Conservation (phyloP, 306 rosid genomes). For the Lathyrus aphaca region DNA sequence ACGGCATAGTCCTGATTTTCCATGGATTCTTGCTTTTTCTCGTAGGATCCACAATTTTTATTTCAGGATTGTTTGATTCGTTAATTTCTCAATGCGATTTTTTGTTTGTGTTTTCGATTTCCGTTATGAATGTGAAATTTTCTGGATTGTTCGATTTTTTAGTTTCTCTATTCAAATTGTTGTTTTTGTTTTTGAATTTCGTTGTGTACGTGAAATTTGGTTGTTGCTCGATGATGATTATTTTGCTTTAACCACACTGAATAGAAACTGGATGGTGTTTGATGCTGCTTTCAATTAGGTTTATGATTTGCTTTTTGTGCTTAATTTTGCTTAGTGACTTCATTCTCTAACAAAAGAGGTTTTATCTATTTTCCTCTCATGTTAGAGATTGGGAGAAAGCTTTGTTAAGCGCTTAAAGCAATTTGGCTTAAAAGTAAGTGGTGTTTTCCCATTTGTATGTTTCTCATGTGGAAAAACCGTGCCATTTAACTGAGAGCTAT, state of each 20-base stretch:
- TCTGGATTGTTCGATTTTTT: not conserved
- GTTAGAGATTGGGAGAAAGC: slow-evolving; percentile 53
- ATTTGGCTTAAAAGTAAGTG: slow-evolving; percentile 23
- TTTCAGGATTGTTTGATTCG: too few species aligned
- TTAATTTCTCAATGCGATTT: not conserved
- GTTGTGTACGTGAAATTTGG: not conserved
- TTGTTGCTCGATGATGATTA: slow-evolving; percentile 74
- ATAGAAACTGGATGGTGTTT: slow-evolving; percentile 38
- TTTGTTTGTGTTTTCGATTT: not conserved
- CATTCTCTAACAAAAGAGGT: slow-evolving; percentile 46
- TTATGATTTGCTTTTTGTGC: slow-evolving; percentile 33
- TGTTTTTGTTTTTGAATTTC: not conserved
- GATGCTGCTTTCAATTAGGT: slow-evolving; percentile 7
- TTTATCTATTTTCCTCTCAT: slow-evolving; percentile 17
- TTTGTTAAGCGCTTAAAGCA: slow-evolving; percentile 45
- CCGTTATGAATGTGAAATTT: not conserved
- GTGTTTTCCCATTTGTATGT: slow-evolving; percentile 35
- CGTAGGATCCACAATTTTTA: slow-evolving; percentile 53
- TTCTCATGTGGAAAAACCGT: slow-evolving; percentile 57
- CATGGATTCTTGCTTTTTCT: slow-evolving; percentile 64
- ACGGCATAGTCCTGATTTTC: slow-evolving; percentile 49
- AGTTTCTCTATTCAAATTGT: not conserved
- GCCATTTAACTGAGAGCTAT: slow-evolving; percentile 67
- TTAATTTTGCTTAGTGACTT: slow-evolving; percentile 45
- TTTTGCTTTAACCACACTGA: slow-evolving; percentile 84